Conservation (phyloP, 208 protist genomes). For the Strigomonas culicis region DNA sequence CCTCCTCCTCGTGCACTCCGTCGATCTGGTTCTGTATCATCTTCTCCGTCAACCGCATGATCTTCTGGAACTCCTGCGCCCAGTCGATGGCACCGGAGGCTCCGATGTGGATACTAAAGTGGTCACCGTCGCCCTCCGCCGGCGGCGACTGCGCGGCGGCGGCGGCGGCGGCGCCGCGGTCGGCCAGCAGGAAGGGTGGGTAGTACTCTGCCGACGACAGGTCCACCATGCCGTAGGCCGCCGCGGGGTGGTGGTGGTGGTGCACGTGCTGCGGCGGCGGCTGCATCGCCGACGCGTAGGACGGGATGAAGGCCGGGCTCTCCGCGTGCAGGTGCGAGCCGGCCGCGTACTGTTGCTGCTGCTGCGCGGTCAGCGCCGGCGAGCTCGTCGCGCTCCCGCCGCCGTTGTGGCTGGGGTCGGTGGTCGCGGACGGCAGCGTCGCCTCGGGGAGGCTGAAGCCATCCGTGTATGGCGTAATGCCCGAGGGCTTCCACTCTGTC, state of each 20-base stretch:
- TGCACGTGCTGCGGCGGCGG: no score
- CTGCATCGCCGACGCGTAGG: no score
- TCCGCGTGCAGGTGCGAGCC: not conserved
- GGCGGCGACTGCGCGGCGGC: no score
- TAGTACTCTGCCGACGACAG: not conserved
- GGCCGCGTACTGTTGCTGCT: no score
- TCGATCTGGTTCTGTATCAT: constrained; percentile 60
- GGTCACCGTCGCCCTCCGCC: no score
- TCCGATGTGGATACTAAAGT: no score
- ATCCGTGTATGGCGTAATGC: constrained; percentile 23
- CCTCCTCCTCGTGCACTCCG: constrained; percentile 31
- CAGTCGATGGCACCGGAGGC: constrained; percentile 42
- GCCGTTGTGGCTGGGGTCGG: constrained; percentile 9
- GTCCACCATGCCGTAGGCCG: no score
- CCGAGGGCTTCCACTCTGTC: constrained; percentile 71
- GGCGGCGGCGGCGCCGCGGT: no score
- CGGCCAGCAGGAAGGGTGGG: not conserved
- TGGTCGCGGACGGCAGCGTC: no score
- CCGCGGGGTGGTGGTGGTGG: not conserved
- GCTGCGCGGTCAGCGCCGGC: no score
- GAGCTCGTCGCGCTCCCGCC: no score
- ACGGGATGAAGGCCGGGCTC: not conserved
- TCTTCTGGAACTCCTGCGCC: constrained; percentile 60
- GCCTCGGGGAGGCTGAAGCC: constrained; percentile 39
- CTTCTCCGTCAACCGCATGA: constrained; percentile 70